Percentiles rank a stretch among this genome's conserved stretches.
Evolutionary conservation across 2,329 filamentous ascomycete species (phyloP).

Genomic region (Sarocladiaceae sp.): DNA sequence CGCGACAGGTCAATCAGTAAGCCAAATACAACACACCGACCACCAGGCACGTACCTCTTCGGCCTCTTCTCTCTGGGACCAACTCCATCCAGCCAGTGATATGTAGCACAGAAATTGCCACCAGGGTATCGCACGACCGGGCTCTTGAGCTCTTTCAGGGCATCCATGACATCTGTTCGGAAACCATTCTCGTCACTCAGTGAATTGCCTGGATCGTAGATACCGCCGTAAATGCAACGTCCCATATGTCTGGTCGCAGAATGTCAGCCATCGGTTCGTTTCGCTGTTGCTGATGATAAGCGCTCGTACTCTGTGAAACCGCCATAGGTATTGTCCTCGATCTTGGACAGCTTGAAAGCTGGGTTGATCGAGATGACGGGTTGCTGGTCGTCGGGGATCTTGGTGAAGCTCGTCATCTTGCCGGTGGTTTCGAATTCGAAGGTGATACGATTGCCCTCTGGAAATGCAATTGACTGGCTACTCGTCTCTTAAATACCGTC

Average conservation of each 20-base stretch:
- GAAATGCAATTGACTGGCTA: neutral
- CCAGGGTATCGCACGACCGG: slow-evolving; percentile 79
- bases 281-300: neutral
- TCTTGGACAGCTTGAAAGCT: slow-evolving; percentile 62
- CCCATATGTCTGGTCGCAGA: slow-evolving; percentile 67
- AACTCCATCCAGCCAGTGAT: slow-evolving; percentile 80
- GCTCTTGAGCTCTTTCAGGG: slow-evolving; percentile 68
- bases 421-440: neutral
- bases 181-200: slow-evolving; percentile 74
- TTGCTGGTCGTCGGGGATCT: slow-evolving; percentile 54
- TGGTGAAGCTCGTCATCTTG: slow-evolving; percentile 70
- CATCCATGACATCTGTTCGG: slow-evolving; percentile 72
- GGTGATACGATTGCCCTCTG: neutral
- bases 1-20: slow-evolving; percentile 6
- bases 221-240: slow-evolving; percentile 81
- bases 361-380: slow-evolving; percentile 65
- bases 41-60: slow-evolving; percentile 21
- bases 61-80: slow-evolving; percentile 69
- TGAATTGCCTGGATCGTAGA: slow-evolving; percentile 72
- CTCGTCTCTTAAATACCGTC: neutral
- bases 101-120: slow-evolving; percentile 80
- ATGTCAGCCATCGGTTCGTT: slow-evolving; percentile 8
- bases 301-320: slow-evolving; percentile 73
- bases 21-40: neutral
- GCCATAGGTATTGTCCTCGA: slow-evolving; percentile 77